phyloP scores from a whole-genome alignment of 345 rosid species.

The Eucalyptus urophylla region DNA sequence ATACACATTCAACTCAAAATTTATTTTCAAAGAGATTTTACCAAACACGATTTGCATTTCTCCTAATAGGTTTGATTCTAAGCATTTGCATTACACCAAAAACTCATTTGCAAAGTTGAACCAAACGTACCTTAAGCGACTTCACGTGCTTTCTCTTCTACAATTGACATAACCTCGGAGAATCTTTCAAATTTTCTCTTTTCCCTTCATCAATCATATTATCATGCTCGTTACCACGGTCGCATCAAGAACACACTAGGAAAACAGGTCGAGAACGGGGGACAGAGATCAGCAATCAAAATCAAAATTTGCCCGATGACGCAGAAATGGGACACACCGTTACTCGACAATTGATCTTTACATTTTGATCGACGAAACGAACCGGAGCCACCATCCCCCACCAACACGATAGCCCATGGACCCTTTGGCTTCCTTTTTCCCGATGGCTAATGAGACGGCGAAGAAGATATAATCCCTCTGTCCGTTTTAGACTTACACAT shows the following conservation, averaged over 20 bases:
- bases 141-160: not conserved
- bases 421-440: not conserved
- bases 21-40: too few species aligned
- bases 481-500: not conserved
- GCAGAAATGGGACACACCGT: not conserved
- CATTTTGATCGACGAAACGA: not conserved
- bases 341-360: not conserved
- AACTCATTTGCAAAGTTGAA: too few species aligned
- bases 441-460: not conserved
- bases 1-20: too few species aligned
- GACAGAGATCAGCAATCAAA: not conserved
- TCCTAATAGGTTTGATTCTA: fast-evolving
- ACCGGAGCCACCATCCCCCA: not conserved
- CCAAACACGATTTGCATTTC: too few species aligned
- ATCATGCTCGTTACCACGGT: not conserved
- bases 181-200: not conserved
- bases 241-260: not conserved
- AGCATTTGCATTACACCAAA: too few species aligned
- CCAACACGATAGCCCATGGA: not conserved
- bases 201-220: not conserved
- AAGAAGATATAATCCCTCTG: not conserved
- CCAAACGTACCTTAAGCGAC: not conserved
- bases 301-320: not conserved
- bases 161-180: fast-evolving
- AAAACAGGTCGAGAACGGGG: not conserved